phyloP scores from a whole-genome alignment of 176 grass and related monocot species.

The Oryza longistaminata region DNA sequence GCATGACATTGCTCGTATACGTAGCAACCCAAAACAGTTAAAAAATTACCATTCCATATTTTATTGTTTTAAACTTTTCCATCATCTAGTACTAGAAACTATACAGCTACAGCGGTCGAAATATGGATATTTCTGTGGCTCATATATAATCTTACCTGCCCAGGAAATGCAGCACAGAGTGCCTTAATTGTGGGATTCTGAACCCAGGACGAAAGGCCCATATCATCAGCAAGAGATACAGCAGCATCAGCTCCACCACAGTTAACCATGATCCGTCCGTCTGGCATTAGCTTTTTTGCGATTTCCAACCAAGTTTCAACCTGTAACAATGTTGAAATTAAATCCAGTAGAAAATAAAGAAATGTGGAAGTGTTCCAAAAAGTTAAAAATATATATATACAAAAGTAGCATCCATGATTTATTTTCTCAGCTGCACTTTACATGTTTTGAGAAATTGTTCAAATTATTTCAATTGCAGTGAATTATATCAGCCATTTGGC shows the following conservation, averaged over 20 bases:
- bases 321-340: conserved; percentile 46
- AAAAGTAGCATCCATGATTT: neutral
- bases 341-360: neutral
- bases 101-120: neutral
- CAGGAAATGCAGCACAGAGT: conserved; percentile 73
- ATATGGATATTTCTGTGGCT: neutral
- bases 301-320: conserved; percentile 77
- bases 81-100: conserved; percentile 12
- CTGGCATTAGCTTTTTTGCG: conserved; percentile 72
- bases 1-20: neutral
- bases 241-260: conserved; percentile 69
- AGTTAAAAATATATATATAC: neutral
- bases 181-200: conserved; percentile 82
- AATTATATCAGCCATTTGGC: neutral
- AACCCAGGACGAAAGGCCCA: conserved; percentile 49
- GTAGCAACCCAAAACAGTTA: neutral
- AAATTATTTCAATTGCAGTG: neutral
- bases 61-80: neutral
- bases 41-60: neutral
- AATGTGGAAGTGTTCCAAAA: neutral
- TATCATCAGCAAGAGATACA: conserved; percentile 54
- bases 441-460: neutral
- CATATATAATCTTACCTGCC: conserved; percentile 44
- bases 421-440: neutral
- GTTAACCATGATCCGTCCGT: conserved; percentile 88